Conservation (phyloP, 2,329 filamentous ascomycete species). For the Neonectria punicea region DNA sequence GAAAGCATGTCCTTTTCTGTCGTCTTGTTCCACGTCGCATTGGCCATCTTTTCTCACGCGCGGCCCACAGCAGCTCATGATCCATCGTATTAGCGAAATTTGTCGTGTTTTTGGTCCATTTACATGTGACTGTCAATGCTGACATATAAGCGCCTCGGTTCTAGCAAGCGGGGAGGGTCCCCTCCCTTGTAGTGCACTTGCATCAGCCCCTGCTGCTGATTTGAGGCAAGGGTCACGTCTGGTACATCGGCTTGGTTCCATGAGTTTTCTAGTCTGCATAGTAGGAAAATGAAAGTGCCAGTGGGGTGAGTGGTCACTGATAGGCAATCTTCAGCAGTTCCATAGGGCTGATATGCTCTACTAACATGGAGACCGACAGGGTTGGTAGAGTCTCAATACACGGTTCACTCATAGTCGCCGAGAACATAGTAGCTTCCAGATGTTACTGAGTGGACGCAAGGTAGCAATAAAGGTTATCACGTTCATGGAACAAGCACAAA, state of each 20-base stretch:
- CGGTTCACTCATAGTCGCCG: too few species aligned
- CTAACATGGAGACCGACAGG: too few species aligned
- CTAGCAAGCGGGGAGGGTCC: neutral
- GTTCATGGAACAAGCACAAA: too few species aligned
- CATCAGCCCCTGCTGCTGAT: neutral
- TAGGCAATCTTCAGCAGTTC: neutral
- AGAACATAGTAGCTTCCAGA: too few species aligned
- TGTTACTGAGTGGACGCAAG: too few species aligned
- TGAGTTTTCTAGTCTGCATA: neutral
- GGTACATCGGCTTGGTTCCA: neutral
- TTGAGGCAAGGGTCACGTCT: neutral
- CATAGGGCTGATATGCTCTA: too few species aligned
- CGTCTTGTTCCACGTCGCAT: neutral
- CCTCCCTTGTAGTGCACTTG: neutral
- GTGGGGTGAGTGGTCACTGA: neutral
- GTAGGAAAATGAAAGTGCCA: neutral
- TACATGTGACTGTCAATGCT: neutral
- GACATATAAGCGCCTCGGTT: neutral
- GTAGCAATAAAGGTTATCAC: too few species aligned
- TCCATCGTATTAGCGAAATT: neutral
- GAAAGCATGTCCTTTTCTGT: neutral
- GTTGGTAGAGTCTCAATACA: too few species aligned
- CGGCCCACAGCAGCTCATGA: neutral
- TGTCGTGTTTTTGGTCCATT: neutral
- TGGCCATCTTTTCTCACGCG: neutral